These are phyloP conservation scores for Aspergillus versicolor DNA, from an alignment of 2,329 filamentous ascomycete species.

Conservation along the genomic window DNA sequence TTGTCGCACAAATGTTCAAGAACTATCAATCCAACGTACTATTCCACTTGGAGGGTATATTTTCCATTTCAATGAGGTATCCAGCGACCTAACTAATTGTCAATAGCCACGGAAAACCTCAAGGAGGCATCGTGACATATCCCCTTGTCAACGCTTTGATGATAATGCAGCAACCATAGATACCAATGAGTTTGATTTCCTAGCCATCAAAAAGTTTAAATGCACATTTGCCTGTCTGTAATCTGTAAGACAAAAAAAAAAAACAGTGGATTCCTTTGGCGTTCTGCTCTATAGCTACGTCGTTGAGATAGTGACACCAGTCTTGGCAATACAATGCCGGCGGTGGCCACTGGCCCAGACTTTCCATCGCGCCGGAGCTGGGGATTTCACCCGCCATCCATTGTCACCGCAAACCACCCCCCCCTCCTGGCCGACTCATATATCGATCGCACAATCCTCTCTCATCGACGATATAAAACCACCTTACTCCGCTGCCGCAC, in stretches of 20 bases:
- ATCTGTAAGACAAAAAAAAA: too few relatives aligned
- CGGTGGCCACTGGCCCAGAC: slow-evolving; percentile 12
- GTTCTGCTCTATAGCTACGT: not conserved
- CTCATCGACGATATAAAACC: not conserved
- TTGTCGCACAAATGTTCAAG: slow-evolving; percentile 99
- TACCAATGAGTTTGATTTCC: not conserved
- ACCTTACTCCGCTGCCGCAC: not conserved
- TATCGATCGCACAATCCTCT: not conserved
- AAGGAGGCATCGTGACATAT: slow-evolving; percentile 68
- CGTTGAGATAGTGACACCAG: not conserved
- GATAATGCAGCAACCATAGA: slow-evolving; percentile 3
- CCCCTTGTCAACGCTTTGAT: not conserved
- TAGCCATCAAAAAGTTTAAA: not conserved
- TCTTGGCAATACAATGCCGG: slow-evolving; percentile 20
- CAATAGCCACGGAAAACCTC: slow-evolving; percentile 74
- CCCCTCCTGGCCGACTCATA: not conserved
- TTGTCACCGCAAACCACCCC: slow-evolving; percentile 1
- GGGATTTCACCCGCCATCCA: slow-evolving; percentile 9
- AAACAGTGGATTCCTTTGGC: not conserved
- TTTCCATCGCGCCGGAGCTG: slow-evolving; percentile 17
- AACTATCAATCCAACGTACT: slow-evolving; percentile 98
- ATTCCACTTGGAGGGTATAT: slow-evolving; percentile 89
- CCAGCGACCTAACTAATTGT: not conserved
- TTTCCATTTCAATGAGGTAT: not conserved
- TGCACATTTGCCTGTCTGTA: not conserved